Evolutionary conservation across 495 filamentous ascomycete genomes (phyloP), one percentile per base, ranked within the genome.

Genomic region (Oleoguttula mirabilis): DNA sequence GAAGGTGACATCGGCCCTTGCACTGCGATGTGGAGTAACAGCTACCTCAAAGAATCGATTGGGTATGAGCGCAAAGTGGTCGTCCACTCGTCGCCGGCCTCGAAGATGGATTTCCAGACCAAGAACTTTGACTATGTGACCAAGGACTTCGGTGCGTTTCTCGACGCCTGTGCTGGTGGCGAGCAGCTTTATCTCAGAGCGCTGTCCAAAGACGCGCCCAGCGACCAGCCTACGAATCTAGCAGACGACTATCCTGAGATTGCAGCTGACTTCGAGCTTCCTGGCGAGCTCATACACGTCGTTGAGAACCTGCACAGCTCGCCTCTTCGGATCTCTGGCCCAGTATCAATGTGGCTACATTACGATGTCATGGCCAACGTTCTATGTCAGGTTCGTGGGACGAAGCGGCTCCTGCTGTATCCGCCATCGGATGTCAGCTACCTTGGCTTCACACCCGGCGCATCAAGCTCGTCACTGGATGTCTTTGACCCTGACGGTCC

Each of bases 321-420:
- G 0, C 78, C 84, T 0, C 60, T 93, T 19, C 68, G 86, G 20
- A 76, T 94, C 31, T 88, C 83, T 11, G 83, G 84, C 1, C 77
- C 74, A 0, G 84, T 92, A 3, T 78, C 73, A 20, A 84, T 96
- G 75, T 94, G 86, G 88, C 66, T 93, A 20, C 85, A 94, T 59
- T 94, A 88, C 65, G 84, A 94, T 60, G 83, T 87, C 14, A 88
- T 92, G 77, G 85, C 84, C 19, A 94, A 93, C 53, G 67, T 94
- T 5, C 77, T 90, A 33, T 88, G 82, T 56, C 87, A 93, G 51
- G 70, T 88, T 43, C 61, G 65, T 25, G 83, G 85, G 20, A 64
- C 65, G 0, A 88, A 88, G 59, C 64, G 71, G 25, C 68, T 94
- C 22, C 58, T 84, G 3, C 68, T 94, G 11, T 94, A 80, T 59